phyloP scores from a whole-genome alignment of 2,329 filamentous ascomycete genomes.

The Onygenales sp. region DNA sequence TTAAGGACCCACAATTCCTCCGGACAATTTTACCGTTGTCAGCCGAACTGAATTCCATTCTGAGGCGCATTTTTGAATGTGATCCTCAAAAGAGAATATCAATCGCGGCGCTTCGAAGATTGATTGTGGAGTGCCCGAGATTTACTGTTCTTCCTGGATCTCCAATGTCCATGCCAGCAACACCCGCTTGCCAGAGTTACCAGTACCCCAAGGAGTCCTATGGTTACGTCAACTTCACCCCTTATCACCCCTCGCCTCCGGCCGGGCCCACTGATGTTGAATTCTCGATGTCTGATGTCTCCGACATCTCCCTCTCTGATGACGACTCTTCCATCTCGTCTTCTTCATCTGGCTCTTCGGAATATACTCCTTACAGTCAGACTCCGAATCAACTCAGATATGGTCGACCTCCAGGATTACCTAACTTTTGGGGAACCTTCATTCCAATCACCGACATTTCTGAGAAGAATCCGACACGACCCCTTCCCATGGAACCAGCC shows the following conservation, averaged over 20 bases:
- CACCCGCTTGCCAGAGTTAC: constrained; percentile 27
- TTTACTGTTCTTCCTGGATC: constrained; percentile 48
- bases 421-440: constrained; percentile 17
- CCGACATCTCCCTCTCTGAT: constrained; percentile 30
- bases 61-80: constrained; percentile 78
- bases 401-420: constrained; percentile 19
- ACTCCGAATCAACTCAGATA: constrained; percentile 17
- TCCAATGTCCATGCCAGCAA: constrained; percentile 4
- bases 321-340: constrained; percentile 23
- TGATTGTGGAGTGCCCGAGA: constrained; percentile 65
- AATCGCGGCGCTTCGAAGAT: constrained; percentile 65
- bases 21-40: constrained; percentile 88
- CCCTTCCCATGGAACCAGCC: constrained; percentile 16
- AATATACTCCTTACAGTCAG: constrained; percentile 21
- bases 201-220: constrained; percentile 22
- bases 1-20: constrained; percentile 75
- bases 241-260: constrained; percentile 26
- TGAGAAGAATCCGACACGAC: constrained; percentile 21
- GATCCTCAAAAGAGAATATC: constrained; percentile 76
- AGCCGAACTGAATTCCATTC: constrained; percentile 76
- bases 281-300: constrained; percentile 31
- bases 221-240: constrained; percentile 25
- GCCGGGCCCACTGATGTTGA: constrained; percentile 26
- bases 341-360: constrained; percentile 22
- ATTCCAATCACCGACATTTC: constrained; percentile 19